These are phyloP conservation scores for Apiospora saccharicola DNA, from an alignment of 2,329 filamentous ascomycete genomes.

Conservation along the genomic window DNA sequence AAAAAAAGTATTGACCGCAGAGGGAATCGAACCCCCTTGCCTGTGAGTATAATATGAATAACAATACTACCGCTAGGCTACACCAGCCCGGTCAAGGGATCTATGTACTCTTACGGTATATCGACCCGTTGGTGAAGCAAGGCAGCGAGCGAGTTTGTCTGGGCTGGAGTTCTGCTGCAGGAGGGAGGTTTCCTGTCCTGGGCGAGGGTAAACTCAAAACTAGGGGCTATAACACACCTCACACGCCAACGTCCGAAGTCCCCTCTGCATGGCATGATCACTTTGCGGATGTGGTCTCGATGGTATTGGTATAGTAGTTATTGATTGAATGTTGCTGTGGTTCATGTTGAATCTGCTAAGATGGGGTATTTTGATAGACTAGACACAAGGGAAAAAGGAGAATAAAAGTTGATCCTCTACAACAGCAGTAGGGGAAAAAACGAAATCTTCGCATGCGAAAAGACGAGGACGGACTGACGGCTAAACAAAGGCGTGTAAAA, in stretches of 20 bases:
- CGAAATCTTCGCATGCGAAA: not conserved
- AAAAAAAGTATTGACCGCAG: no score
- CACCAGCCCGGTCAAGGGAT: no score
- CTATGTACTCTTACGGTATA: no score
- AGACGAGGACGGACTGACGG: not conserved
- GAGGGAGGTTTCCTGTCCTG: no score
- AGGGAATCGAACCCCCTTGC: no score
- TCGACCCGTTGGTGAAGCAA: no score
- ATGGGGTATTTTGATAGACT: conserved; percentile 17
- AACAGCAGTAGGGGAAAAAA: conserved; percentile 2
- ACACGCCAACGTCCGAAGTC: not conserved
- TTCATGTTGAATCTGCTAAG: conserved; percentile 14
- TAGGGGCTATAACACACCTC: not conserved
- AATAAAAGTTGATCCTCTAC: conserved; percentile 2
- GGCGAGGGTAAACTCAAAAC: no score
- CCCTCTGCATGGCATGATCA: not conserved
- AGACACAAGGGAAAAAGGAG: conserved; percentile 15
- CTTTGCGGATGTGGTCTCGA: not conserved
- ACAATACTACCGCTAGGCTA: no score
- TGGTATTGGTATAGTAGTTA: not conserved
- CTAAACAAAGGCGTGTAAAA: not conserved
- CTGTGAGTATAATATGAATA: no score
- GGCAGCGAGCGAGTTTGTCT: no score
- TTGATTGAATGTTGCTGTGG: not conserved
- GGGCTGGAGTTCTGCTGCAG: no score